Evolutionary conservation across 2,329 filamentous ascomycete genomes (phyloP).

Genomic region (Ceratocystis cacaofunesta): DNA sequence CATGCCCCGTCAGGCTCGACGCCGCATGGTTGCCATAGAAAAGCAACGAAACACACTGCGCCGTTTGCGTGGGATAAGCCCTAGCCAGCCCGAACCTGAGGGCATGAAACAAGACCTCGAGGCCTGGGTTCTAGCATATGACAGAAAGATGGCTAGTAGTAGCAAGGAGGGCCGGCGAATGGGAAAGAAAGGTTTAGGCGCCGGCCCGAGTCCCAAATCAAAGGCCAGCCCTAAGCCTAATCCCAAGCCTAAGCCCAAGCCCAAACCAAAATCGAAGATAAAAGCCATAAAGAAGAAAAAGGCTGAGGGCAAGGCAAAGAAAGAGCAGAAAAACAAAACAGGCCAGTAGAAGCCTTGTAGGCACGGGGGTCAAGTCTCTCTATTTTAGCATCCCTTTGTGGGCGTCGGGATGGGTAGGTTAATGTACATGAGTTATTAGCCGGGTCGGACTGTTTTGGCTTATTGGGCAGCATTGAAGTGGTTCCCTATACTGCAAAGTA

Average conservation of each 20-base stretch:
- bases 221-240: background rate
- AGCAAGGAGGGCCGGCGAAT: background rate
- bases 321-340: background rate
- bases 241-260: background rate
- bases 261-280: background rate
- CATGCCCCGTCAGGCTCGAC: conserved; percentile 5
- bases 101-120: conserved; percentile 10
- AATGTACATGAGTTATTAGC: background rate
- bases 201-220: background rate
- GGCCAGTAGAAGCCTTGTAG: background rate
- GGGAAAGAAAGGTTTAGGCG: background rate
- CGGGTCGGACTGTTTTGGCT: background rate
- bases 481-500: background rate
- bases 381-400: background rate
- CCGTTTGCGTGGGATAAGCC: conserved; percentile 1
- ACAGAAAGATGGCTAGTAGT: conserved; percentile 3
- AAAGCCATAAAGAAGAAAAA: background rate
- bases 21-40: conserved; percentile 11
- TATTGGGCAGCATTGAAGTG: background rate
- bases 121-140: conserved; percentile 4
- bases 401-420: background rate
- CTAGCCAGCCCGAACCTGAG: background rate
- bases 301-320: background rate
- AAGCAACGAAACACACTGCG: conserved; percentile 7
- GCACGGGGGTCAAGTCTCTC: background rate